Evolutionary conservation across 257 asterid species (phyloP).

Genomic region (Pogostemon cablin): DNA sequence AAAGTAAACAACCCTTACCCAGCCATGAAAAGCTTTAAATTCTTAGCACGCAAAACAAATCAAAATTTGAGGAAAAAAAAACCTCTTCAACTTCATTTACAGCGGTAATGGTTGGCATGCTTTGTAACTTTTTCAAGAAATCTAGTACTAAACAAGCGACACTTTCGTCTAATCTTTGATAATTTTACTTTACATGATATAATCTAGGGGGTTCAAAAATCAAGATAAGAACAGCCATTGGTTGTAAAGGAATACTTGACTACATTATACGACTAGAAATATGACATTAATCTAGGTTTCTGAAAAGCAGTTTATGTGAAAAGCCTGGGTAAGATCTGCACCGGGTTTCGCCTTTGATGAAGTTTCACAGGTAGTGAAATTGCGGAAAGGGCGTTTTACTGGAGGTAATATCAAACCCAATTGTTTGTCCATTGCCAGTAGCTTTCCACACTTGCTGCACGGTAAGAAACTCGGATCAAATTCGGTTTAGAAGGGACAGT

Average conservation of each 20-base stretch:
- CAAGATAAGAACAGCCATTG: slow-evolving; percentile 7
- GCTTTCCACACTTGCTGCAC: slow-evolving; percentile 81
- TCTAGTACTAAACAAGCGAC: background rate
- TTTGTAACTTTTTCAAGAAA: background rate
- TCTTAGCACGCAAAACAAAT: background rate
- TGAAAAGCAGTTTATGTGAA: slow-evolving; percentile 72
- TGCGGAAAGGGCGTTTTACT: slow-evolving; percentile 64
- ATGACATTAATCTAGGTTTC: slow-evolving; percentile 43
- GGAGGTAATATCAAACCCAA: slow-evolving; percentile 77
- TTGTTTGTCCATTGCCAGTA: slow-evolving; percentile 81
- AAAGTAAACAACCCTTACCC: too few species aligned
- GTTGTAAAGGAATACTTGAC: slow-evolving; percentile 1
- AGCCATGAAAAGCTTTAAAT: background rate
- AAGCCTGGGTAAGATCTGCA: slow-evolving; percentile 48
- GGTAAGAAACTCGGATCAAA: background rate
- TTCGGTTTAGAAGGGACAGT: slow-evolving; percentile 1
- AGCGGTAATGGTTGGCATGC: background rate
- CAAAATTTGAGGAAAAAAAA: background rate
- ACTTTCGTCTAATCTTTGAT: background rate
- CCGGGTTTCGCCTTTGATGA: slow-evolving; percentile 43
- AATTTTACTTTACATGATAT: background rate
- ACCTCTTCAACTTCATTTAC: background rate
- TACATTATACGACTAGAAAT: slow-evolving; percentile 27
- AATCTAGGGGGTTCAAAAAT: background rate
- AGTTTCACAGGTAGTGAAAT: slow-evolving; percentile 39